A percentile compares a stretch with the other conserved stretches of the same genome.
Conservation (phyloP, 805 yeast genomes). For the Teunomyces cretensis region DNA sequence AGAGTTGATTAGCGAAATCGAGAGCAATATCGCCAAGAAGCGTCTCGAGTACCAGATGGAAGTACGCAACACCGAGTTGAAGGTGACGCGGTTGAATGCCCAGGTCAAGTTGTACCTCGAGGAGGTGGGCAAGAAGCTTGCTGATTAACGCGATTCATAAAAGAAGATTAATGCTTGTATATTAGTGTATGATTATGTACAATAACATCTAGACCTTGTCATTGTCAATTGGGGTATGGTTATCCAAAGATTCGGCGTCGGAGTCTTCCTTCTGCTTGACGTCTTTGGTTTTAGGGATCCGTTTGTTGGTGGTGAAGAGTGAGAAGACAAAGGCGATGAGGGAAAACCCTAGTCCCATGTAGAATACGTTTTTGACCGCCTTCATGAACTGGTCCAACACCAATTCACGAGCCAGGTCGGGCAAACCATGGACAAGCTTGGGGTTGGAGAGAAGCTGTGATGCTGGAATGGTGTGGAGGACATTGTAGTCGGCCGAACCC, state of each 20-base stretch:
- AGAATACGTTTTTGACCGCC: constrained; percentile 33
- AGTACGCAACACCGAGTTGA: constrained; percentile 50
- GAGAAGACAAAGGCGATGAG: constrained; percentile 28
- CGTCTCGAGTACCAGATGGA: constrained; percentile 51
- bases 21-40: constrained; percentile 37
- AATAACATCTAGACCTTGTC: background rate
- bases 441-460: constrained; percentile 26
- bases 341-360: constrained; percentile 37
- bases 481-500: constrained; percentile 12
- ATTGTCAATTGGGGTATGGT: no score
- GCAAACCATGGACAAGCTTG: constrained; percentile 22
- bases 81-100: constrained; percentile 53
- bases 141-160: no score
- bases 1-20: constrained; percentile 45
- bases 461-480: constrained; percentile 14
- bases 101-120: constrained; percentile 54
- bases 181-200: constrained; percentile 13
- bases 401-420: constrained; percentile 18
- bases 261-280: constrained; percentile 4
- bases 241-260: no score
- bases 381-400: constrained; percentile 33
- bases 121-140: constrained; percentile 46
- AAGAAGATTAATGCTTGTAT: no score
- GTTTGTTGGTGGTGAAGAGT: constrained; percentile 40
- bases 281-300: constrained; percentile 32